Evolutionary conservation across 192 early-diverging fungal genomes (phyloP).

Genomic region (Kickxella alabastrina): DNA sequence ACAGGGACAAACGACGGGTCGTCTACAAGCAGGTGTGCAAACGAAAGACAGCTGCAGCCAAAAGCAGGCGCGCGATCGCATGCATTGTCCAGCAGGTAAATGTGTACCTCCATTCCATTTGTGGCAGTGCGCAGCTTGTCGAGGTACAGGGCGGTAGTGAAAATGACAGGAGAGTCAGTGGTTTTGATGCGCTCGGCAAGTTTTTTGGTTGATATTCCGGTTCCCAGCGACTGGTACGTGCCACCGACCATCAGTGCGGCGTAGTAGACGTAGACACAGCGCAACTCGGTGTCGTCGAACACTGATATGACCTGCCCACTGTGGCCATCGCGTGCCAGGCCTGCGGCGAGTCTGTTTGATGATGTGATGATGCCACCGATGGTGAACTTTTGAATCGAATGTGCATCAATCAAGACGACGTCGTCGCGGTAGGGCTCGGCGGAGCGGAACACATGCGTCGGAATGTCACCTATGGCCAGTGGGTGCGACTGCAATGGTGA

Average conservation of each 20-base stretch:
- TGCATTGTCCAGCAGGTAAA: conserved; percentile 25
- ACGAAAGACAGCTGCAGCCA: conserved; percentile 14
- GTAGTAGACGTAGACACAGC: conserved; percentile 44
- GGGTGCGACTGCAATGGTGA: conserved; percentile 35
- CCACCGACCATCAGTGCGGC: conserved; percentile 46
- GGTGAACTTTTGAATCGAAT: conserved; percentile 30
- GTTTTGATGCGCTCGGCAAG: conserved; percentile 22
- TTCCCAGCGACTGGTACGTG: conserved; percentile 43
- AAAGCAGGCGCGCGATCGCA: neutral
- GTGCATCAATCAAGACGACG: conserved; percentile 37
- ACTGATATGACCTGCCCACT: conserved; percentile 32
- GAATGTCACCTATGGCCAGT: conserved; percentile 42
- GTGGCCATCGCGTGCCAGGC: conserved; percentile 18
- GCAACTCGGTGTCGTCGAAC: conserved; percentile 32
- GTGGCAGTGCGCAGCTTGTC: conserved; percentile 10
- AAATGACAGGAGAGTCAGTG: conserved; percentile 27
- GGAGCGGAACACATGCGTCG: conserved; percentile 38
- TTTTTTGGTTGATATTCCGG: conserved; percentile 5
- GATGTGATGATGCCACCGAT: conserved; percentile 36
- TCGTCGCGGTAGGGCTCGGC: conserved; percentile 29
- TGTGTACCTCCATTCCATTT: conserved; percentile 8
- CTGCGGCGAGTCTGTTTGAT: conserved; percentile 33
- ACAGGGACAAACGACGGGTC: conserved; percentile 39
- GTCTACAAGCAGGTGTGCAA: conserved; percentile 29
- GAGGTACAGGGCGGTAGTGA: conserved; percentile 19